Evolutionary conservation across 202 grass and related monocot species (phyloP), one percentile per base, ranked within the genome.

Genomic region (Dendrocalamus latiflorus): DNA sequence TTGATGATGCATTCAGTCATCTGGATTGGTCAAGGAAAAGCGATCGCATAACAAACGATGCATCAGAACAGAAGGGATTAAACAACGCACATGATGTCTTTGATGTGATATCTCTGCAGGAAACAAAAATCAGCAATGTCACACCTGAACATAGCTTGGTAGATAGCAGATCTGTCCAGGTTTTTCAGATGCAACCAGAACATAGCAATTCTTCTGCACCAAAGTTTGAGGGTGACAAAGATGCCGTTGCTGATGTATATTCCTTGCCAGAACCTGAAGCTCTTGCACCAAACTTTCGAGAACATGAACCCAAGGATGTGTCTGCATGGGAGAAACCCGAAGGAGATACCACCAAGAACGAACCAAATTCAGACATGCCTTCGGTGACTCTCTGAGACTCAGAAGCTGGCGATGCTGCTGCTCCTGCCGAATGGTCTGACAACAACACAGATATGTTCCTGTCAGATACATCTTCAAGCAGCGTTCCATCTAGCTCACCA

Each of bases 361-460:
- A 51, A 68, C 59, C 61, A 11, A 47, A 39, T 62, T 41, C 44
- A 18, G 79, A 79, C 42, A 54, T 11, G 16, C 77, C 33, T 37
- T 41, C 15, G 12, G 36, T n/a, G 44, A 66, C 69, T 17, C 7
- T 42, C 3, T 43, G 0, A 63, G 68, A 77, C 21, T 57, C 74
- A 68, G 79, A 86, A 83, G 36, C 43, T 86, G 70, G 25, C 9
- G 81, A 16, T 25, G 74, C 51, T 18, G 65, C 49, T 0, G 68
- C 37, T 14, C 73, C 42, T 9, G 67, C 51, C 8, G 79, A 86
- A 79, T 83, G 53, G 84, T 90, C 84, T 57, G 84, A 90, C 62
- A 79, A 18, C 73, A 90, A 90, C 51, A 83, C 83, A 17, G 83
- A 90, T 64, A 79, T 68, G 55, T 89, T 76, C 45, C 43, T 81